Evolutionary conservation across 306 rosid genomes (phyloP).

Genomic region (Inga oerstediana): DNA sequence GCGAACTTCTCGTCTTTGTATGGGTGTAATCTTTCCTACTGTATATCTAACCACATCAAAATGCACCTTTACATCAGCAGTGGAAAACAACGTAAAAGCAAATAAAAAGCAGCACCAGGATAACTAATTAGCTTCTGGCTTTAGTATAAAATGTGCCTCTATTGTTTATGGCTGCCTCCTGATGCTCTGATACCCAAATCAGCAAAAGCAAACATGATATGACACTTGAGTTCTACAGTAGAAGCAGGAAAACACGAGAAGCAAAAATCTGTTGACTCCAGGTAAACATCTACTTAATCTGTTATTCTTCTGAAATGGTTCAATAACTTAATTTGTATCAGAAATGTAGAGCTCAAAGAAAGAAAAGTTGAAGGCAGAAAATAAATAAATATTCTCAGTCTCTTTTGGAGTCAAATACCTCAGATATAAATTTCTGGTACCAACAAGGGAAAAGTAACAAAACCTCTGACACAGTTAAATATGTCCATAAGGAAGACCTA

Average conservation of each 20-base stretch:
- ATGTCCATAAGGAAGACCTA: constrained; percentile 12
- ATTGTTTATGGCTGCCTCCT: constrained; percentile 14
- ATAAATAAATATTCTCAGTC: constrained; percentile 8
- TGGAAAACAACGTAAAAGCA: constrained; percentile 35
- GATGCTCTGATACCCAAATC: constrained; percentile 1
- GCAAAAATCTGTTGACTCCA: constrained; percentile 24
- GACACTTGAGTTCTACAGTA: constrained; percentile 16
- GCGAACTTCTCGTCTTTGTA: constrained; percentile 94
- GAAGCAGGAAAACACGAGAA: constrained; percentile 28
- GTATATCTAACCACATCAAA: constrained; percentile 83
- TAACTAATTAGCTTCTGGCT: constrained; percentile 5
- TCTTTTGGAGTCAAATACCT: not conserved
- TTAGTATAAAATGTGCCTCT: constrained; percentile 5
- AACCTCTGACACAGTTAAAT: constrained; percentile 17
- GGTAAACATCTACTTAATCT: constrained; percentile 21
- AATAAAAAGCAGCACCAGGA: constrained; percentile 3
- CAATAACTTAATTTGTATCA: not conserved
- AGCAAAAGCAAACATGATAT: constrained; percentile 3
- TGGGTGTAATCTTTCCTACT: constrained; percentile 96
- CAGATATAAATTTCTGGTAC: constrained; percentile 7
- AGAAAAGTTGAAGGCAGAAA: constrained; percentile 1
- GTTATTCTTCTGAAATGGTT: constrained; percentile 3
- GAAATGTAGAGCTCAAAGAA: constrained; percentile 4
- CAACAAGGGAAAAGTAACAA: constrained; percentile 2
- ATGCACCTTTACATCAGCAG: constrained; percentile 32